Conservation (phyloP, 495 filamentous ascomycete species). For the Penicillium chermesinum region DNA sequence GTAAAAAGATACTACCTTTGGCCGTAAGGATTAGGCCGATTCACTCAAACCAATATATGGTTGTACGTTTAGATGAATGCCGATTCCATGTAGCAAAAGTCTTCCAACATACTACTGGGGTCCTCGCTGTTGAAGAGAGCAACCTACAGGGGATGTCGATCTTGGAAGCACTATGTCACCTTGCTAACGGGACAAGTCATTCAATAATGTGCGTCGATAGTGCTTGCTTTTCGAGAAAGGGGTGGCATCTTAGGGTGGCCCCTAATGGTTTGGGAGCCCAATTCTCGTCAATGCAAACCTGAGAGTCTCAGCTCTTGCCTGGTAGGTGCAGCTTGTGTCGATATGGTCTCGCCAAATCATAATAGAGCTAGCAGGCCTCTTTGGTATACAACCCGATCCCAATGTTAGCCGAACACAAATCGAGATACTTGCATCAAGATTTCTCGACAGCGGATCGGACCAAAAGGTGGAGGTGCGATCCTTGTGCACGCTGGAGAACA, state of each 20-base stretch:
- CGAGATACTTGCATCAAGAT: slow-evolving; percentile 17
- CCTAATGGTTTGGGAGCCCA: slow-evolving; percentile 36
- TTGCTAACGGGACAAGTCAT: slow-evolving; percentile 59
- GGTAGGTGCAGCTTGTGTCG: slow-evolving; percentile 17
- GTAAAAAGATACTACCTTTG: slow-evolving; percentile 29
- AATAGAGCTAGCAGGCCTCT: slow-evolving; percentile 25
- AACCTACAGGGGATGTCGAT: slow-evolving; percentile 7
- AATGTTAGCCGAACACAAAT: slow-evolving; percentile 11
- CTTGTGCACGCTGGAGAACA: slow-evolving; percentile 31
- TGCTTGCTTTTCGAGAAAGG: slow-evolving; percentile 10
- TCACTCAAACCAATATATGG: neutral
- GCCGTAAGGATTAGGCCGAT: slow-evolving; percentile 29
- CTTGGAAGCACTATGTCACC: slow-evolving; percentile 62
- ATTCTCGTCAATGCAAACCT: slow-evolving; percentile 22
- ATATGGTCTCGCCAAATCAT: slow-evolving; percentile 38
- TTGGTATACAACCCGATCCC: slow-evolving; percentile 5
- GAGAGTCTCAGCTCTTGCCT: slow-evolving; percentile 21
- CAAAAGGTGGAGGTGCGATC: slow-evolving; percentile 13
- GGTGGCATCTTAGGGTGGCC: slow-evolving; percentile 14
- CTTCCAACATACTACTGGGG: slow-evolving; percentile 73
- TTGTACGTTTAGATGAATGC: slow-evolving; percentile 2
- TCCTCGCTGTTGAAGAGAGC: slow-evolving; percentile 12
- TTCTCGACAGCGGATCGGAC: slow-evolving; percentile 22
- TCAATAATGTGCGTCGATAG: slow-evolving; percentile 3
- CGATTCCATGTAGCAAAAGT: slow-evolving; percentile 39